Base-by-base conservation (phyloP, 176 grass and related monocot species). In the Saccharum spontaneum region DNA sequence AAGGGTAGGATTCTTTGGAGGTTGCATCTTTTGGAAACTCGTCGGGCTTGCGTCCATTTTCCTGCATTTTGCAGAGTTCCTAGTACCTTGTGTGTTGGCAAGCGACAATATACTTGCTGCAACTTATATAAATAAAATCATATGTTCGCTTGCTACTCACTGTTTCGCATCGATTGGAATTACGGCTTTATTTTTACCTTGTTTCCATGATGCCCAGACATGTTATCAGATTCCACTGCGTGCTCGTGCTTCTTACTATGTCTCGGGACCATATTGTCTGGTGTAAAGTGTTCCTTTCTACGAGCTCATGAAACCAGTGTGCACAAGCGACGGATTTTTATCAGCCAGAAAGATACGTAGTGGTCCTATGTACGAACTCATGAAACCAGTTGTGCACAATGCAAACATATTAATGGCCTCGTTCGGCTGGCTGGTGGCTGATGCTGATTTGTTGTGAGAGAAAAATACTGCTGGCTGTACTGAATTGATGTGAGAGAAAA, bases 1-100 rank as follows among this genome's bases (percentile, higher is more conserved):
- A 72, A 84, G 61, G 67, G 30, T 24, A 63, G 40, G 79, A 10
- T 74, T 86, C 15, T 73, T 86, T 61, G 4, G 22, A 14, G 16
- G 39, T 84, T 83, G 30, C 30, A 34, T 33, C 10, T 81, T 44
- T 33, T 63, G 69, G 79, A 87, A 90, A 68, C 26, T 83, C 82
- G 38, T 67, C 15, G 16, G 22, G 60, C 22, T 74, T 31, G n/a
- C 37, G 8, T 55, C 37, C 48, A 10, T 68, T 74, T 61, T 13
- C 34, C 79, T 62, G 74, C 46, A 15, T 79, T 67, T 7, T 78
- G 20, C 54, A 10, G 50, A 30, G 73, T 81, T 74, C 48, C 28
- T 52, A 66, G 55, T 66, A 30, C 14, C 20, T 83, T 28, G 17
- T 36, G 13, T 76, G 30, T 75, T 6, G 17, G 18, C 31, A 76